phyloP scores from a whole-genome alignment of 2,329 filamentous ascomycete genomes.

The Sarocladium brachiariae region DNA sequence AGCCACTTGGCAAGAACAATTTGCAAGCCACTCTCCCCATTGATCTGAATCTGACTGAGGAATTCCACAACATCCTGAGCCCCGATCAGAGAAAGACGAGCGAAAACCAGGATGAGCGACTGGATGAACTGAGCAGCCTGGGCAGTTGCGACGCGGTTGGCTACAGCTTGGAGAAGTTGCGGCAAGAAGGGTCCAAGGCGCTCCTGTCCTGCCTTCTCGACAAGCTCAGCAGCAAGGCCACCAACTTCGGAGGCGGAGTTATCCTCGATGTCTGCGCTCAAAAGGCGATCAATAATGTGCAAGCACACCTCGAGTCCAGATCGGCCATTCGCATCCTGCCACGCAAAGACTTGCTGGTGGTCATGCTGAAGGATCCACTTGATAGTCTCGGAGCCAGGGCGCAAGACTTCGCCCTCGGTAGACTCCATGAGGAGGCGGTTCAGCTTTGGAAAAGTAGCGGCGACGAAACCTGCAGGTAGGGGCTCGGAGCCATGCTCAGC shows the following conservation, averaged over 20 bases:
- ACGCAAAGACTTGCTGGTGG: slow-evolving; percentile 80
- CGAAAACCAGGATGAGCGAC: slow-evolving; percentile 91
- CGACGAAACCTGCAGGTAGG: slow-evolving; percentile 79
- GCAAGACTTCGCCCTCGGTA: slow-evolving; percentile 79
- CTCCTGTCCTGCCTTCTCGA: slow-evolving; percentile 91
- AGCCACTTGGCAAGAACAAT: slow-evolving; percentile 93
- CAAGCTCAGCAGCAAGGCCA: slow-evolving; percentile 85
- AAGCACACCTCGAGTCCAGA: slow-evolving; percentile 83
- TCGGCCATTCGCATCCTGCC: slow-evolving; percentile 73
- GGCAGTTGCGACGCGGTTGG: slow-evolving; percentile 73
- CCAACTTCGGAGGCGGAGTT: slow-evolving; percentile 94
- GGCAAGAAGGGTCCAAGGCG: slow-evolving; percentile 83
- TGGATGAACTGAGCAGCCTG: slow-evolving; percentile 88
- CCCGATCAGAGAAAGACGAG: slow-evolving; percentile 76
- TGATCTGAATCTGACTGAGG: slow-evolving; percentile 75
- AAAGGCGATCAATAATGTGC: slow-evolving; percentile 83
- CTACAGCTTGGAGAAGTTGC: slow-evolving; percentile 83
- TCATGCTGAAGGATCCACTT: slow-evolving; percentile 89
- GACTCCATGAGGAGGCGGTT: slow-evolving; percentile 76
- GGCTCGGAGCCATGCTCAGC: slow-evolving; percentile 79
- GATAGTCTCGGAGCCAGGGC: slow-evolving; percentile 76
- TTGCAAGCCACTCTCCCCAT: slow-evolving; percentile 72
- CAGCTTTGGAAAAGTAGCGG: slow-evolving; percentile 79
- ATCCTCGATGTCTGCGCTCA: slow-evolving; percentile 80
- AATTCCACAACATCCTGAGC: slow-evolving; percentile 89